These are phyloP conservation scores for Lichtheimia hyalospora DNA, from an alignment of 371 early-diverging fungal species.

Conservation along the genomic window DNA sequence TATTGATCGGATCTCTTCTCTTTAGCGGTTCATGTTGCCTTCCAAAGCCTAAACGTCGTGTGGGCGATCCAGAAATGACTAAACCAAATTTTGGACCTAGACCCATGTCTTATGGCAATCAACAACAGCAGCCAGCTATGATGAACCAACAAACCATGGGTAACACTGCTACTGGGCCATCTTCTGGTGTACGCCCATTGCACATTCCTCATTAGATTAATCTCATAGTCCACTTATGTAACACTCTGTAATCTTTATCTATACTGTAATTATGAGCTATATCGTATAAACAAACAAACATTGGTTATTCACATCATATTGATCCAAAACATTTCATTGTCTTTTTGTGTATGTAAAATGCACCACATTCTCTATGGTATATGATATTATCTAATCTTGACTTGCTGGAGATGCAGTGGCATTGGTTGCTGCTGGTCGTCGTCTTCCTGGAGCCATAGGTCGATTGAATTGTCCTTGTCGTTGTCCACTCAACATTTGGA, in stretches of 20 bases:
- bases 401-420: conserved; percentile 1
- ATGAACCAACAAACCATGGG: not conserved
- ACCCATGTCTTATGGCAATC: not conserved
- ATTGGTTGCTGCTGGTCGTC: conserved; percentile 30
- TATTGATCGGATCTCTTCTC: conserved; percentile 11
- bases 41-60: conserved; percentile 1
- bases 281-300: too few species aligned
- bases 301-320: too few species aligned
- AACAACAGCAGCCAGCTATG: not conserved
- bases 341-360: too few species aligned
- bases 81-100: too few species aligned
- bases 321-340: too few species aligned
- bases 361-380: too few species aligned
- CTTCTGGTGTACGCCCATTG: too few species aligned
- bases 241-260: too few species aligned
- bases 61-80: conserved; percentile 2
- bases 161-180: too few species aligned
- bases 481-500: conserved; percentile 44
- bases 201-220: too few species aligned
- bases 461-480: conserved; percentile 43
- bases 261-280: too few species aligned
- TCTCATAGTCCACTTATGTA: too few species aligned
- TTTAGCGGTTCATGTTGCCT: conserved; percentile 7
- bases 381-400: not conserved
- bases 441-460: conserved; percentile 52